Evolutionary conservation across 352 stramenopile genomes (phyloP).

Genomic region (Phytophthora aleatoria): DNA sequence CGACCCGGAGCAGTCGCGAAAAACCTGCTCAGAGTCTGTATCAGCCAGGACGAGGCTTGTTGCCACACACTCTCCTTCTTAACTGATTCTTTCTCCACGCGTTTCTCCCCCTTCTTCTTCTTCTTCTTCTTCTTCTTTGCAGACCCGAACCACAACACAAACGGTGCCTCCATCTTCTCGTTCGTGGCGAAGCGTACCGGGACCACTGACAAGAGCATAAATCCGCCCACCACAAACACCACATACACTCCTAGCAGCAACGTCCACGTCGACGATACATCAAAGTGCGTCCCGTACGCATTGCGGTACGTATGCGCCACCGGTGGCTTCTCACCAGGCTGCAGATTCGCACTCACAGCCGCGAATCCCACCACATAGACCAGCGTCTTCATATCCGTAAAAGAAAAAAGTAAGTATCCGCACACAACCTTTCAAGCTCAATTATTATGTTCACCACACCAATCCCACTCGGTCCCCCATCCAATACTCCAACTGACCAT

Average conservation of each 20-base stretch:
- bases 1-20: not conserved
- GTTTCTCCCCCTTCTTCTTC: not conserved
- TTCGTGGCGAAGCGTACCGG: constrained; percentile 34
- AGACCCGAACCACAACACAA: constrained; percentile 40
- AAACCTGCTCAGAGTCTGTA: not conserved
- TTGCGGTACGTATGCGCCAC: constrained; percentile 55
- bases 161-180: constrained; percentile 32
- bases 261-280: constrained; percentile 50
- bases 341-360: constrained; percentile 1
- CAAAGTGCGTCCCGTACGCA: constrained; percentile 62
- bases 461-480: not conserved
- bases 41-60: constrained; percentile 11
- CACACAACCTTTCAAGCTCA: constrained; percentile 6
- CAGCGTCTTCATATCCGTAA: not conserved
- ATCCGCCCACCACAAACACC: constrained; percentile 29
- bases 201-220: constrained; percentile 53
- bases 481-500: constrained; percentile 19
- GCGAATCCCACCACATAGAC: not conserved
- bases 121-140: constrained; percentile 4
- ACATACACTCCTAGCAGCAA: constrained; percentile 45
- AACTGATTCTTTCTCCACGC: constrained; percentile 9
- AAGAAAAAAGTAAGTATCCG: not conserved
- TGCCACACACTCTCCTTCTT: constrained; percentile 12
- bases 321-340: constrained; percentile 9
- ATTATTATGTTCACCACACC: constrained; percentile 6